These are phyloP conservation scores for Saccharomyces hybrid DNA, from an alignment of 1,139 yeast species.

Conservation along the genomic window DNA sequence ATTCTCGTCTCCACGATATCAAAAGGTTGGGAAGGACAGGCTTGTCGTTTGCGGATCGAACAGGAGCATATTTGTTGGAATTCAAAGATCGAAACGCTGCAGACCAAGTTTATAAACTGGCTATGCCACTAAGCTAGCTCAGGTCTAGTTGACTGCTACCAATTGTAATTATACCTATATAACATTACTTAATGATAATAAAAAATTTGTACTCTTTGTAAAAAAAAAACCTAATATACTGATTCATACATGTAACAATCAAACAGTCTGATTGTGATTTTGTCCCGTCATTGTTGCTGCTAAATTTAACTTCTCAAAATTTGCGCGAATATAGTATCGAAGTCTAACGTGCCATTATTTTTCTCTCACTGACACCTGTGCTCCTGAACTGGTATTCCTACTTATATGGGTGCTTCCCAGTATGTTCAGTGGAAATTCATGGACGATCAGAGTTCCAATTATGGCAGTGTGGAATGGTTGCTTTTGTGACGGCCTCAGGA, in stretches of 20 bases:
- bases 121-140: conserved; percentile 35
- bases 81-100: conserved; percentile 20
- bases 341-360: not conserved
- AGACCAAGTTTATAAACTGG: conserved; percentile 20
- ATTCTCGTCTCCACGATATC: conserved; percentile 12
- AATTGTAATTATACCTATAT: not conserved
- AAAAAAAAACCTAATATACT: not conserved
- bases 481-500: not conserved
- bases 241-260: not conserved
- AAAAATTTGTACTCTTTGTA: not conserved
- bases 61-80: conserved; percentile 21
- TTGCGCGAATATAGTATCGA: not conserved
- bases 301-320: not conserved
- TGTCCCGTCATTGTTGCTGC: not conserved
- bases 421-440: not conserved
- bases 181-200: not conserved
- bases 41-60: conserved; percentile 12
- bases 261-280: not conserved
- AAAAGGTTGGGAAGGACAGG: conserved; percentile 28
- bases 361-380: not conserved
- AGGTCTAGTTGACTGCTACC: not conserved
- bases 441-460: not conserved
- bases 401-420: not conserved
- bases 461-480: not conserved
- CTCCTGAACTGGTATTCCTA: not conserved